phyloP scores from a whole-genome alignment of 148 eudicot genomes.

The Vaccinium darrowii region DNA sequence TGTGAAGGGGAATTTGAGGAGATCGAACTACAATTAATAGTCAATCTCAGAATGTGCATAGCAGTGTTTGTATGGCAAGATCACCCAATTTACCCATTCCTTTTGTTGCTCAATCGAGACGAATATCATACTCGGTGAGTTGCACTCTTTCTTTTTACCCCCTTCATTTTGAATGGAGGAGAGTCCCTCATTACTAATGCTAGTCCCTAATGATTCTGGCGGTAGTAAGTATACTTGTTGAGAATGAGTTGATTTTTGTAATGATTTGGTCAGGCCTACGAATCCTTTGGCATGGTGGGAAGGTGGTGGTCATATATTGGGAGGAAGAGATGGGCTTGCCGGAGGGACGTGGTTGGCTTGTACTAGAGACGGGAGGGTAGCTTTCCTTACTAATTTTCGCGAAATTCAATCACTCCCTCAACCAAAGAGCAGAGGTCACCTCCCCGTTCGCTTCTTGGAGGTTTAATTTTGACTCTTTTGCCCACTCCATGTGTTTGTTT shows the following conservation, averaged over 20 bases:
- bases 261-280: slow-evolving; percentile 49
- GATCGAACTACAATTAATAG: background rate
- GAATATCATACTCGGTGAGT: slow-evolving; percentile 70
- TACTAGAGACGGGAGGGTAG: slow-evolving; percentile 58
- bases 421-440: slow-evolving; percentile 62
- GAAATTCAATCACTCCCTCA: slow-evolving; percentile 37
- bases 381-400: slow-evolving; percentile 81
- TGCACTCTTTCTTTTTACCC: background rate
- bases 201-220: background rate
- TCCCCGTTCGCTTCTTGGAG: slow-evolving; percentile 82
- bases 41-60: slow-evolving; percentile 55
- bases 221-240: background rate
- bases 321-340: slow-evolving; percentile 74
- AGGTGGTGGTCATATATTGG: slow-evolving; percentile 58
- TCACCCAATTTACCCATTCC: slow-evolving; percentile 76
- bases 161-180: too few species aligned
- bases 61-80: slow-evolving; percentile 74
- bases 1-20: background rate
- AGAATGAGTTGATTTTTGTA: background rate
- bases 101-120: slow-evolving; percentile 75
- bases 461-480: slow-evolving; percentile 17
- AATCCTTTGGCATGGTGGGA: slow-evolving; percentile 78
- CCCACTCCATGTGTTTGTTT: background rate
- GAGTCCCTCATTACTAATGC: too few species aligned
- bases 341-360: slow-evolving; percentile 91